These are phyloP conservation scores for Staphylotrichum tortipilum DNA, from an alignment of 495 filamentous ascomycete species.

Conservation along the genomic window DNA sequence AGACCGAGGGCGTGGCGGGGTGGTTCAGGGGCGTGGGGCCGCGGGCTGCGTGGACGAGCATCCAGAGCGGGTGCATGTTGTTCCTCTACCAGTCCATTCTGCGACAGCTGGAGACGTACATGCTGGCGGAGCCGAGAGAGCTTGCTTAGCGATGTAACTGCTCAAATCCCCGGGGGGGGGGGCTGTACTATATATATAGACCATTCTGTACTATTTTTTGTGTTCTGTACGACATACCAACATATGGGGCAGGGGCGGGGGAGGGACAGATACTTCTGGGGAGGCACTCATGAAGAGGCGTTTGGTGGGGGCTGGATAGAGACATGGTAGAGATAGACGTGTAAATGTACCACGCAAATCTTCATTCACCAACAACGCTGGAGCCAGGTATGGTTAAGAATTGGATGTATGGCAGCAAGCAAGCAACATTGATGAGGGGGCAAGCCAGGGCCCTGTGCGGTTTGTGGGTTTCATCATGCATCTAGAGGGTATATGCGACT, in stretches of 20 bases:
- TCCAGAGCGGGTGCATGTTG: constrained; percentile 94
- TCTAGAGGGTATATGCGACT: constrained; percentile 9
- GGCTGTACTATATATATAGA: constrained; percentile 19
- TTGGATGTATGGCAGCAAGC: no score
- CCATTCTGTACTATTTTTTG: constrained; percentile 14
- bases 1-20: constrained; percentile 73
- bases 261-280: no score
- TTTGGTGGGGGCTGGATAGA: constrained; percentile 21
- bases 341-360: constrained; percentile 8
- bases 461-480: no score
- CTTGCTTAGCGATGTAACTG: constrained; percentile 9
- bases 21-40: constrained; percentile 96
- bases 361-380: not conserved
- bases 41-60: constrained; percentile 91
- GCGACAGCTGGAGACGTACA: constrained; percentile 56
- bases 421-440: no score
- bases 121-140: constrained; percentile 29
- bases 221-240: not conserved
- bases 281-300: constrained; percentile 9
- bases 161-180: constrained; percentile 7
- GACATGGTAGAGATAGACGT: constrained; percentile 12
- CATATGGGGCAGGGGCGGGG: no score
- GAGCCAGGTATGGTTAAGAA: no score
- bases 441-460: no score
- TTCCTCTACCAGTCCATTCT: constrained; percentile 88